Base-by-base conservation (phyloP, 768 basidiomycete genomes). In the Fomitopsis serialis region DNA sequence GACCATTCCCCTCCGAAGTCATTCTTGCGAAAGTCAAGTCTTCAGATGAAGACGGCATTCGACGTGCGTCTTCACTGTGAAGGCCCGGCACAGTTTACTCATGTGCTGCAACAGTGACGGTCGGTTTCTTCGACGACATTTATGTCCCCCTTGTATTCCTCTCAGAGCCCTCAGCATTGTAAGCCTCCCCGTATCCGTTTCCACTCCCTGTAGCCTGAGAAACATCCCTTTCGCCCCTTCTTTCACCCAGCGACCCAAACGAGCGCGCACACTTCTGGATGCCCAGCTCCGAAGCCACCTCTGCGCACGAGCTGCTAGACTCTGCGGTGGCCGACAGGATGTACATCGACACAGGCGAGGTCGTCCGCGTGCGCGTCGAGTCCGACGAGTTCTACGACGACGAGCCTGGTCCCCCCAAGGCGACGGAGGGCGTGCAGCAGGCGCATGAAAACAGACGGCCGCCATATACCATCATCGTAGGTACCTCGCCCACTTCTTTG, bases 101-200 rank as follows among this genome's bases (percentile, higher is more conserved):
- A 43, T 21, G 10, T 51, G 32, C 12, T 12, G 6, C 8, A 42
- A 15, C 61, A 96, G 94, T 96, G 24, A 81, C 87, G 21, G 68
- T 97, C 17, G 89, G 87, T 19, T 98, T 98, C 74, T 98, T 98
- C 63, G 91, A 93, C 68, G 94, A 98, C 61, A 85, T 98, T 22
- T 90, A 92, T 64, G 79, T 98, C 44, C 91, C 93, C 0, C 70
- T 79, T 0, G 72, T 79, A 2, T 85, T 91, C 54, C 81, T 98
- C 5, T 94, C 95, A 1, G 81, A 87, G 61, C 87, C 92, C 24
- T 81, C 78, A 36, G 81, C 87, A 3, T 92, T 91, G 90, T 90
- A 65, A 47, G 85, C 45, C 11, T 24, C 23, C 40, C 29, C 29
- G 11, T n/a, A n/a, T n/a, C n/a, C n/a, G n/a, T n/a, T n/a, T n/a